These are phyloP conservation scores for Lasiodiplodia hormozganensis DNA, from an alignment of 2,329 filamentous ascomycete species.

Conservation along the genomic window DNA sequence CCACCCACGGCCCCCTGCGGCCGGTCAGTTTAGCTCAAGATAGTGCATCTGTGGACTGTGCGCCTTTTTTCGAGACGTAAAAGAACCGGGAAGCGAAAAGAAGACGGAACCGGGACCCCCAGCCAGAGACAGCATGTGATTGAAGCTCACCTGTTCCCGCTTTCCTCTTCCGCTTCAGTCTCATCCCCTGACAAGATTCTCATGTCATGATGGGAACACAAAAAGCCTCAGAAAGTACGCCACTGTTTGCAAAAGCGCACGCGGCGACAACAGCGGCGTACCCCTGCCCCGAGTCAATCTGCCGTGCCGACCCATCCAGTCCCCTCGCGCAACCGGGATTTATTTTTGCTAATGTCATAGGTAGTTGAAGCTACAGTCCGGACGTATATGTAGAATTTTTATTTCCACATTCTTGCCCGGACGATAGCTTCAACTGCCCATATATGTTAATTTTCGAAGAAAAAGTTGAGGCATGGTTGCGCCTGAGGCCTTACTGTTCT, in stretches of 20 bases:
- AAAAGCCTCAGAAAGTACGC: background rate
- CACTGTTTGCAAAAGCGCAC: background rate
- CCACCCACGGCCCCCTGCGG: no score
- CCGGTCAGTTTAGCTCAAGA: background rate
- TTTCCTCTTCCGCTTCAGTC: background rate
- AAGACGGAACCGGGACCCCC: background rate
- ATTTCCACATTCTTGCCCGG: no score
- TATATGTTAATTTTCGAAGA: no score
- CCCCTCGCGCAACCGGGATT: no score
- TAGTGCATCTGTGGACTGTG: background rate
- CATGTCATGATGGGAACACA: background rate
- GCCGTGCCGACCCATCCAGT: no score
- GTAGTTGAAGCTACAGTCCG: no score
- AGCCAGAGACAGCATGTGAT: background rate
- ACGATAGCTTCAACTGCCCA: no score
- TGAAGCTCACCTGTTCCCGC: background rate
- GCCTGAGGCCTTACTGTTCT: no score
- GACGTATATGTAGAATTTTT: no score
- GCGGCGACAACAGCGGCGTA: background rate
- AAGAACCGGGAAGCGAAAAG: background rate
- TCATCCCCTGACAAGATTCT: background rate
- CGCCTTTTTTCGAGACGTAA: background rate
- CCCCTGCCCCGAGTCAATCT: no score
- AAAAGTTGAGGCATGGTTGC: no score
- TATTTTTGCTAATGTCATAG: no score